Conservation (phyloP, 2,329 filamentous ascomycete genomes). For the Dothiorella sarmentorum region DNA sequence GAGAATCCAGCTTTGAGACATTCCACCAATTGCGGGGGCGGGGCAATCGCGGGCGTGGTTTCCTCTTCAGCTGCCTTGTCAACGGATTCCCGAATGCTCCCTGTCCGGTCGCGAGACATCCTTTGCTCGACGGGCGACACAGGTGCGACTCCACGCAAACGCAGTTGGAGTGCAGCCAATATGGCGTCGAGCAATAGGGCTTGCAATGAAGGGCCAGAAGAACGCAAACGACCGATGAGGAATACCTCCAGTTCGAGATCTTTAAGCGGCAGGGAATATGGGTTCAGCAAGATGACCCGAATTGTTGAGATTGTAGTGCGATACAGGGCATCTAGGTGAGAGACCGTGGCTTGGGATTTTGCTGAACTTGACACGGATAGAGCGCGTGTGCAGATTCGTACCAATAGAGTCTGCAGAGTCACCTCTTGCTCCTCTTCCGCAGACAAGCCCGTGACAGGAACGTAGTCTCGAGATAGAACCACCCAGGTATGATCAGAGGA, state of each 20-base stretch:
- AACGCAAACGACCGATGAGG: slow-evolving; percentile 65
- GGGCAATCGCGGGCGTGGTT: slow-evolving; percentile 38
- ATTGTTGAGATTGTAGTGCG: slow-evolving; percentile 64
- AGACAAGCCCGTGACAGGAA: slow-evolving; percentile 48
- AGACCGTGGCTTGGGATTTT: not conserved
- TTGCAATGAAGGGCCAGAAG: slow-evolving; percentile 63
- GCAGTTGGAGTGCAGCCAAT: slow-evolving; percentile 67
- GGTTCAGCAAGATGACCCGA: slow-evolving; percentile 63
- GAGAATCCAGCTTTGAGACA: slow-evolving; percentile 80
- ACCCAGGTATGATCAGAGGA: slow-evolving; percentile 68
- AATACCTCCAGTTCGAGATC: slow-evolving; percentile 66
- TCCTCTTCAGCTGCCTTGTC: slow-evolving; percentile 32
- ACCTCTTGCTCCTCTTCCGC: slow-evolving; percentile 46
- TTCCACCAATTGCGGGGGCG: slow-evolving; percentile 72
- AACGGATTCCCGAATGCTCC: slow-evolving; percentile 36
- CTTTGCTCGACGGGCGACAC: not conserved
- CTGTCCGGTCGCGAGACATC: slow-evolving; percentile 8
- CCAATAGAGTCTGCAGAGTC: slow-evolving; percentile 64
- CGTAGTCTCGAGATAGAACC: slow-evolving; percentile 61
- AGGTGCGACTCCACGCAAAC: slow-evolving; percentile 20
- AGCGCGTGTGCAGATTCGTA: slow-evolving; percentile 63
- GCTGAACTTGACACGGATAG: slow-evolving; percentile 42
- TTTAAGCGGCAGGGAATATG: slow-evolving; percentile 57
- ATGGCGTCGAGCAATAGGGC: slow-evolving; percentile 76
- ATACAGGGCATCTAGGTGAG: slow-evolving; percentile 61